These are phyloP conservation scores for Nigrospora sphaerica DNA, from an alignment of 2,329 filamentous ascomycete species.

Conservation along the genomic window DNA sequence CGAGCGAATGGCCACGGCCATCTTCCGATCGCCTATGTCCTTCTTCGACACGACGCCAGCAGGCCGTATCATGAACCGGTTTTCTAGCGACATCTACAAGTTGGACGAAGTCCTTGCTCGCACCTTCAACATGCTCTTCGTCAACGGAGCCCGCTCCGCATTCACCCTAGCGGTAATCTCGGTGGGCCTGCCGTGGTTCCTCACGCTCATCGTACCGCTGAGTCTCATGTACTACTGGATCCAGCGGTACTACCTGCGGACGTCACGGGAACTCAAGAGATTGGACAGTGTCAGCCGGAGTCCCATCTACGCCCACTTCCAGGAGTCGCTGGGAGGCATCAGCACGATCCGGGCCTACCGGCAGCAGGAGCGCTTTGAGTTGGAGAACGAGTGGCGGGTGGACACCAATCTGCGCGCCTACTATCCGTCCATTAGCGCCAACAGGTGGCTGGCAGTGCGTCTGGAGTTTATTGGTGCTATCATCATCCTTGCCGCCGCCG, in stretches of 20 bases:
- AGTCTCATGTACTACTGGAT: slow-evolving; percentile 81
- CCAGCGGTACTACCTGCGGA: slow-evolving; percentile 93
- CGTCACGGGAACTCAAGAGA: slow-evolving; percentile 91
- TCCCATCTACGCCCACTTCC: slow-evolving; percentile 97
- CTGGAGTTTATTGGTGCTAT: slow-evolving; percentile 93
- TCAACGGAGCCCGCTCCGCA: slow-evolving; percentile 63
- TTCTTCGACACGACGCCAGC: slow-evolving; percentile 98
- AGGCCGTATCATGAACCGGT: slow-evolving; percentile 92
- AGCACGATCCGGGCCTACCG: slow-evolving; percentile 93
- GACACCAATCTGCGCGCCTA: slow-evolving; percentile 92
- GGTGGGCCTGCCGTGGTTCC: slow-evolving; percentile 70
- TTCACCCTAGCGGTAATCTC: slow-evolving; percentile 89
- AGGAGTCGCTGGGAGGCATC: slow-evolving; percentile 90
- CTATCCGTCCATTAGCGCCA: slow-evolving; percentile 91
- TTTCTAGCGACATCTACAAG: slow-evolving; percentile 79
- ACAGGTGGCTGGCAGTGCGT: slow-evolving; percentile 89
- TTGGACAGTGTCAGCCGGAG: slow-evolving; percentile 92
- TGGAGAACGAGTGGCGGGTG: slow-evolving; percentile 96
- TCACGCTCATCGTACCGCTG: slow-evolving; percentile 74
- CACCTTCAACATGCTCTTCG: slow-evolving; percentile 95
- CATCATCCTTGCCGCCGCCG: slow-evolving; percentile 82
- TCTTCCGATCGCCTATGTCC: slow-evolving; percentile 96
- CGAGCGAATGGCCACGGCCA: slow-evolving; percentile 93
- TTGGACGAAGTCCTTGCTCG: slow-evolving; percentile 92
- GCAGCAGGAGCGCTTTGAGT: slow-evolving; percentile 78